Conservation (phyloP, 805 yeast species). For the Pichia occidentalis region DNA sequence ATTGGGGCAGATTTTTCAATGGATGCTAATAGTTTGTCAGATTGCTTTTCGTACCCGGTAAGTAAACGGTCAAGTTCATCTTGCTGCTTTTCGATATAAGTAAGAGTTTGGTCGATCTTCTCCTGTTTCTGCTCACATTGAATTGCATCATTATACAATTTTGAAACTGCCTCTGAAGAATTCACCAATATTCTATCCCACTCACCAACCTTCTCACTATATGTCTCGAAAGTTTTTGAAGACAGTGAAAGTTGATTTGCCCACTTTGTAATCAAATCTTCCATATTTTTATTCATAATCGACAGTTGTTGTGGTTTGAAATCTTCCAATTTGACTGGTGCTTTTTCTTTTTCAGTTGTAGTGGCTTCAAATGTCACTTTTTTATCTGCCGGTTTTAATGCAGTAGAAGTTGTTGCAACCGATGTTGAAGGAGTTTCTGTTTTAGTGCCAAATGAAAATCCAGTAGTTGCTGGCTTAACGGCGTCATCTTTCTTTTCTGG, state of each 20-base stretch:
- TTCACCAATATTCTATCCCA: constrained; percentile 85
- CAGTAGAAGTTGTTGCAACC: constrained; percentile 5
- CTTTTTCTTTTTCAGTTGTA: constrained; percentile 19
- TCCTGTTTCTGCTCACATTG: constrained; percentile 81
- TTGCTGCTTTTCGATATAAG: constrained; percentile 86
- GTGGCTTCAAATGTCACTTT: constrained; percentile 9
- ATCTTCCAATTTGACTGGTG: constrained; percentile 39
- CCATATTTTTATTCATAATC: constrained; percentile 84
- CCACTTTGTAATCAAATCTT: constrained; percentile 91
- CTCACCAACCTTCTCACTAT: constrained; percentile 63
- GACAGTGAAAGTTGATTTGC: constrained; percentile 74
- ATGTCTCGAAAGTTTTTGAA: constrained; percentile 65
- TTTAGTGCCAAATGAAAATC: constrained; percentile 12
- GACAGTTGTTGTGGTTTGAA: constrained; percentile 66
- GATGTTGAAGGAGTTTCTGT: constrained; percentile 10
- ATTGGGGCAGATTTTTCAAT: constrained; percentile 22
- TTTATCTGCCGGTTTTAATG: constrained; percentile 2
- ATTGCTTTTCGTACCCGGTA: constrained; percentile 74
- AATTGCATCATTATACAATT: constrained; percentile 67
- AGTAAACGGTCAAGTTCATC: constrained; percentile 80
- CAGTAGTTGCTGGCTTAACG: constrained; percentile 10
- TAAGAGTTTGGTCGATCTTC: constrained; percentile 79
- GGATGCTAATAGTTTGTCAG: constrained; percentile 42
- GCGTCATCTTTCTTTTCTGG: constrained; percentile 11
- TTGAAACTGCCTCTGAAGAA: constrained; percentile 79